Evolutionary conservation across 257 asterid genomes (phyloP), one percentile per base, ranked within the genome.

Genomic region (Linderniella brevidens): DNA sequence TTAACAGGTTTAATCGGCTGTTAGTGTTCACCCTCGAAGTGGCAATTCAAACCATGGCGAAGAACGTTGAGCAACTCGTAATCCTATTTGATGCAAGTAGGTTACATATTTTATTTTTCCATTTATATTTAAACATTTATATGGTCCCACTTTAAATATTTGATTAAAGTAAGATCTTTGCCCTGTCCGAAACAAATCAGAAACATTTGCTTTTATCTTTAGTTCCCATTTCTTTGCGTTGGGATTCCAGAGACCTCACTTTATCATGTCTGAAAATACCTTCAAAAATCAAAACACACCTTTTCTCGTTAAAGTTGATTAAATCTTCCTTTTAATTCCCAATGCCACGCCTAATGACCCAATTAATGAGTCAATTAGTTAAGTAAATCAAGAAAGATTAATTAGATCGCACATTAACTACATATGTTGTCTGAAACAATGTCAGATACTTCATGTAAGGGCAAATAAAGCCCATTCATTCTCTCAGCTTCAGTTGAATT

Each of bases 1-100:
- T n/a, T n/a, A 52, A 16, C 59, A 86, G 96, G 77, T 67, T 79
- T 45, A 79, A 64, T 58, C 75, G 86, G 8, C 61, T 86, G 70
- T 54, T 83, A 48, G 97, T 77, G 58, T 88, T 88, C 56, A 88
- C 97, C 16, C 54, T 88, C 14, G 97, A 88, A 68, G 95, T 83
- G 60, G 95, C 95, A 0, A 60, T 80, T 54, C 93, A 80, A 74
- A 72, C 92, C 1, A 83, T 83, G 97, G 51, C 68, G 0, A 83
- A 64, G 69, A 67, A 73, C 61, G 82, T 76, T 17, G 82, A 83
- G 37, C 84, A 88, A 59, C 68, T 83, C 51, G 75, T 83, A 58
- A 58, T 88, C 47, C 78, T 88, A 60, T 78, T 83, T 58, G 97
- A 88, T 67, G 95, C 90, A 8, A 78, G 97, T 61, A 17, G 7